These are phyloP conservation scores for Colletotrichum liriopes DNA, from an alignment of 2,329 filamentous ascomycete species.

Conservation along the genomic window DNA sequence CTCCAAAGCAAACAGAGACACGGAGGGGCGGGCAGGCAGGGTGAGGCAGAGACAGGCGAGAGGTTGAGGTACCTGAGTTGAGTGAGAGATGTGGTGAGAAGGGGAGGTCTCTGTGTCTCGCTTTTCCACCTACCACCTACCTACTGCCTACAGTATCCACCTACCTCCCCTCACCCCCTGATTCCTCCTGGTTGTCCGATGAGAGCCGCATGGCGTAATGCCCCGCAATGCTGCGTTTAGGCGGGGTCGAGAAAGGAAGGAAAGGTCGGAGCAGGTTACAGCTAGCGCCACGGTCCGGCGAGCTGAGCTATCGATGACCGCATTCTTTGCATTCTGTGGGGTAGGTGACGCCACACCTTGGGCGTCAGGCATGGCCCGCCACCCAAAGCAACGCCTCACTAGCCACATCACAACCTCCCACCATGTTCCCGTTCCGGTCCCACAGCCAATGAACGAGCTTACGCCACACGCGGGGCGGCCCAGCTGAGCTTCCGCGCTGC, in stretches of 20 bases:
- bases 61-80: background rate
- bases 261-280: conserved; percentile 6
- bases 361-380: background rate
- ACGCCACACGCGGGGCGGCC: conserved; percentile 36
- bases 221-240: conserved; percentile 30
- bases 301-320: conserved; percentile 39
- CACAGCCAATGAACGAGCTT: conserved; percentile 14
- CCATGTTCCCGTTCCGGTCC: background rate
- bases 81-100: conserved; percentile 1
- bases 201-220: conserved; percentile 43
- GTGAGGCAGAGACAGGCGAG: background rate
- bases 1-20: background rate
- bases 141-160: background rate
- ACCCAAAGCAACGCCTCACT: background rate
- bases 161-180: background rate
- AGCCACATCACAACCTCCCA: conserved; percentile 15
- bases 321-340: conserved; percentile 35
- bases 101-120: conserved; percentile 4
- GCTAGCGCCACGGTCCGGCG: conserved; percentile 6
- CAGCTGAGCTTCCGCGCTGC: conserved; percentile 30
- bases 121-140: background rate
- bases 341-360: conserved; percentile 43
- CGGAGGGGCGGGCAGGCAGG: background rate
- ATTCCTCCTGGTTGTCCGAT: conserved; percentile 20
- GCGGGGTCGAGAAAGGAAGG: conserved; percentile 6